Evolutionary conservation across 257 asterid species (phyloP).

Genomic region (Jaltomata sinuosa): DNA sequence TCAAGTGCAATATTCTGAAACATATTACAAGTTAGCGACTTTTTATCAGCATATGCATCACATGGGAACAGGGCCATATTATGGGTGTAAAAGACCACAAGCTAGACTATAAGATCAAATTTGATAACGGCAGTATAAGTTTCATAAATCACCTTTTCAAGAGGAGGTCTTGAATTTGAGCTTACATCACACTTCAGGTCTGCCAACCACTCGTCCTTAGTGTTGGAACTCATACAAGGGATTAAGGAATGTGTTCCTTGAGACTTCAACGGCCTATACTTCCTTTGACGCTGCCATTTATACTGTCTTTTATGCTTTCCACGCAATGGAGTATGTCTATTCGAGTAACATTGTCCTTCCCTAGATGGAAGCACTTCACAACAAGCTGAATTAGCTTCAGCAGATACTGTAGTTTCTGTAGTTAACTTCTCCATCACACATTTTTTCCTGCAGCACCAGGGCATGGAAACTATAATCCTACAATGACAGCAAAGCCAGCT

Average conservation of each 20-base stretch:
- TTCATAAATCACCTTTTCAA: constrained; percentile 9
- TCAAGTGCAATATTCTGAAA: neutral
- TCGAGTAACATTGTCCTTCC: constrained; percentile 20
- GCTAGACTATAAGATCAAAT: neutral
- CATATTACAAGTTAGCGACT: neutral
- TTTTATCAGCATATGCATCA: neutral
- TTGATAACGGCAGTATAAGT: neutral
- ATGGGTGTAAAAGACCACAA: neutral
- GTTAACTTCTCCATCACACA: constrained; percentile 4
- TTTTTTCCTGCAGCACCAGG: neutral
- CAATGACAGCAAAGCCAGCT: constrained; percentile 19
- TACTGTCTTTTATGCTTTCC: constrained; percentile 43
- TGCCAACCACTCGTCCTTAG: neutral
- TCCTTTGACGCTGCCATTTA: constrained; percentile 61
- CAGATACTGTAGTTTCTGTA: constrained; percentile 16
- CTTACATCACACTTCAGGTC: neutral
- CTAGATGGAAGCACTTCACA: constrained; percentile 18
- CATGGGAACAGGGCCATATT: neutral
- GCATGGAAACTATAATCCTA: constrained; percentile 14
- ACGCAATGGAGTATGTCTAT: constrained; percentile 10
- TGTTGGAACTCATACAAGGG: constrained; percentile 9
- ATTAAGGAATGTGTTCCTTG: constrained; percentile 21
- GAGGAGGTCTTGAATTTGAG: neutral
- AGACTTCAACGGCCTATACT: constrained; percentile 28
- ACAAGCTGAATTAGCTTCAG: constrained; percentile 24